These are phyloP conservation scores for Penicillium fuscoglaucum DNA, from an alignment of 2,329 filamentous ascomycete genomes.

Conservation along the genomic window DNA sequence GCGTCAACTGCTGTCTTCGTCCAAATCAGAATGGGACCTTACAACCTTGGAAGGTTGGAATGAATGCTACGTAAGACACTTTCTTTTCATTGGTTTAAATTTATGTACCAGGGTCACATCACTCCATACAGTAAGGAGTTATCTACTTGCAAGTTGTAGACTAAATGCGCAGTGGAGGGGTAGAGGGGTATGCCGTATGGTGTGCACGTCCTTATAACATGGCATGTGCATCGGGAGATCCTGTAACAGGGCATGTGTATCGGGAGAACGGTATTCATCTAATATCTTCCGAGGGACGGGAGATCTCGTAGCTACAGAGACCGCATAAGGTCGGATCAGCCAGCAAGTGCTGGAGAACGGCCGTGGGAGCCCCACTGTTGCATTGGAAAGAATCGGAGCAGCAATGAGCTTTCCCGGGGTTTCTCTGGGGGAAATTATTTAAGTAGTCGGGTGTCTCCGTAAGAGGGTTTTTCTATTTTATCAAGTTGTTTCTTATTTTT, in stretches of 20 bases:
- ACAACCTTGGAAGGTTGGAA: neutral
- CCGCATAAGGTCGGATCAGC: constrained; percentile 32
- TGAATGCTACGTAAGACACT: constrained; percentile 16
- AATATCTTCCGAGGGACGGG: constrained; percentile 38
- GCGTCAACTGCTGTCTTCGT: constrained; percentile 15
- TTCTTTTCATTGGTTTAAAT: neutral
- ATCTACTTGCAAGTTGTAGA: neutral
- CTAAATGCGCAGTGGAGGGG: neutral
- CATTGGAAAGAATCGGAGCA: constrained; percentile 43
- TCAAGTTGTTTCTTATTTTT: constrained; percentile 14
- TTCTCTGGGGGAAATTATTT: constrained; percentile 19
- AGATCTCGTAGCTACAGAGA: constrained; percentile 38
- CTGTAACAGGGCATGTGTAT: neutral
- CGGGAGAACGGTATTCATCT: constrained; percentile 15
- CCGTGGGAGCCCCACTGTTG: constrained; percentile 36
- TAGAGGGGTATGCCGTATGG: constrained; percentile 5
- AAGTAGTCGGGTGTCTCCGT: constrained; percentile 27
- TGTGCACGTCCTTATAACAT: neutral
- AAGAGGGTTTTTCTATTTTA: constrained; percentile 3
- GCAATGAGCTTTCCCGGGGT: constrained; percentile 32
- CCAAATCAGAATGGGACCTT: constrained; percentile 7
- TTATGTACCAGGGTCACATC: neutral
- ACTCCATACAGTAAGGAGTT: neutral
- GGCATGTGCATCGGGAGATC: neutral
- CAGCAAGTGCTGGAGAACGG: constrained; percentile 30